Percentiles rank a stretch among this genome's conserved stretches.
Evolutionary conservation across 768 basidiomycete species (phyloP).

Genomic region (Pleurotus sapidus): DNA sequence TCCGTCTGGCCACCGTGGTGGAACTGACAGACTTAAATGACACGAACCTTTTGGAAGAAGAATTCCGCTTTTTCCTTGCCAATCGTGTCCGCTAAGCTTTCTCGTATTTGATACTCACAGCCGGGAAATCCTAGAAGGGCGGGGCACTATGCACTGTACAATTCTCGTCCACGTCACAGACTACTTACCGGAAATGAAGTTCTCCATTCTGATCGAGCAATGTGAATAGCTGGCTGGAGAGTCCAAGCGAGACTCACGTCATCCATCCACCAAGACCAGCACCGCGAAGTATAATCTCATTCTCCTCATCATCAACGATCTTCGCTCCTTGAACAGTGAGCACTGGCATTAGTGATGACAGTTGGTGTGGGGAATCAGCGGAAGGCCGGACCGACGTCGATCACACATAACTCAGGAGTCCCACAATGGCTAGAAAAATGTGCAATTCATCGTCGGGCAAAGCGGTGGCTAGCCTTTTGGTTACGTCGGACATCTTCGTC

Average conservation of each 20-base stretch:
- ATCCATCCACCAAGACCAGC: constrained; percentile 86
- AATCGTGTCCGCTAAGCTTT: constrained; percentile 60
- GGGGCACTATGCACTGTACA: no score
- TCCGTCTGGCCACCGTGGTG: constrained; percentile 15
- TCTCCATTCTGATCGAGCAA: constrained; percentile 56
- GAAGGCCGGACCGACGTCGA: neutral
- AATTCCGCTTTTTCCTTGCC: constrained; percentile 68
- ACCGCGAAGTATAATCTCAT: constrained; percentile 62
- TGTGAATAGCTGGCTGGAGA: neutral
- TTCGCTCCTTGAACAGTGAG: constrained; percentile 58
- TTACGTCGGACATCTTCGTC: constrained; percentile 62
- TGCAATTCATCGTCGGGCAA: constrained; percentile 27
- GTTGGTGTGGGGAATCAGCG: neutral
- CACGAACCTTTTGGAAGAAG: constrained; percentile 79
- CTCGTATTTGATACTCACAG: constrained; percentile 77
- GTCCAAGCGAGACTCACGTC: constrained; percentile 51
- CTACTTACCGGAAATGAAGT: constrained; percentile 60
- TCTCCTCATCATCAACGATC: constrained; percentile 53
- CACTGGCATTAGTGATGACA: constrained; percentile 37
- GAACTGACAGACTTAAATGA: neutral
- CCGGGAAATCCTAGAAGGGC: constrained; percentile 42
- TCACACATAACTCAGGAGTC: no score
- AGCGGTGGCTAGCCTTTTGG: constrained; percentile 56
- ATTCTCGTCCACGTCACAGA: no score
- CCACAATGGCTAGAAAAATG: neutral